Percentiles rank a stretch among this genome's conserved stretches.
phyloP scores from a whole-genome alignment of 495 filamentous ascomycete genomes.

The Aspergillus mulundensis region DNA sequence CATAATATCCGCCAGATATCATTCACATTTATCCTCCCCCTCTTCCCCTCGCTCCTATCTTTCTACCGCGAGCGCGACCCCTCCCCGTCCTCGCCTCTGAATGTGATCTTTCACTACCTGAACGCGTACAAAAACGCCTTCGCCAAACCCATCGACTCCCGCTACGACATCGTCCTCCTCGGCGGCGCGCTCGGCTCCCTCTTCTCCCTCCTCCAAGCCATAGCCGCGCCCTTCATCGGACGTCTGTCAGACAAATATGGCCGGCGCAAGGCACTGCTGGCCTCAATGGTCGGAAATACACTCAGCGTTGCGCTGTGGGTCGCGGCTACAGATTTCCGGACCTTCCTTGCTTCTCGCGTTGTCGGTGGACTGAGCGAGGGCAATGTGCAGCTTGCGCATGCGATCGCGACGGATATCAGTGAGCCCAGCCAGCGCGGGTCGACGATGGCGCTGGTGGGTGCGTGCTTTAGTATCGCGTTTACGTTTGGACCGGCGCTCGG shows the following conservation, averaged over 20 bases:
- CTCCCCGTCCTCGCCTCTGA: slow-evolving; percentile 60
- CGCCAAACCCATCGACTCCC: slow-evolving; percentile 85
- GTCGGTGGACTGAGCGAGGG: slow-evolving; percentile 94
- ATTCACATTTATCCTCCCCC: slow-evolving; percentile 95
- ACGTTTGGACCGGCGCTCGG: slow-evolving; percentile 92
- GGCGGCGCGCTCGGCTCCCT: slow-evolving; percentile 91
- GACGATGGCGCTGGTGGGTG: slow-evolving; percentile 94
- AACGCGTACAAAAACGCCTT: slow-evolving; percentile 96
- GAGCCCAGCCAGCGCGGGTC: slow-evolving; percentile 74
- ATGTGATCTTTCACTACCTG: slow-evolving; percentile 72
- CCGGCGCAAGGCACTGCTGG: slow-evolving; percentile 80
- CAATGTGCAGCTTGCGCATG: slow-evolving; percentile 93
- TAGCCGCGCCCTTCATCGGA: slow-evolving; percentile 90
- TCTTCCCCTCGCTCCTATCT: slow-evolving; percentile 89
- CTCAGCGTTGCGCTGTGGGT: slow-evolving; percentile 92
- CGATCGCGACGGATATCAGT: slow-evolving; percentile 94
- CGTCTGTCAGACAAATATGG: slow-evolving; percentile 84
- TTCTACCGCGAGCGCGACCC: slow-evolving; percentile 79
- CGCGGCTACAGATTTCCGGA: slow-evolving; percentile 85
- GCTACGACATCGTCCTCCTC: slow-evolving; percentile 95
- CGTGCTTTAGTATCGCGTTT: slow-evolving; percentile 95
- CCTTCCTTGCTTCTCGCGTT: slow-evolving; percentile 86
- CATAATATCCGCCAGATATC: slow-evolving; percentile 53
- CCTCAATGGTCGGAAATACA: slow-evolving; percentile 94
- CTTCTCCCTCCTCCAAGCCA: slow-evolving; percentile 88